phyloP scores from a whole-genome alignment of 768 basidiomycete genomes.

The Boletus sp. region DNA sequence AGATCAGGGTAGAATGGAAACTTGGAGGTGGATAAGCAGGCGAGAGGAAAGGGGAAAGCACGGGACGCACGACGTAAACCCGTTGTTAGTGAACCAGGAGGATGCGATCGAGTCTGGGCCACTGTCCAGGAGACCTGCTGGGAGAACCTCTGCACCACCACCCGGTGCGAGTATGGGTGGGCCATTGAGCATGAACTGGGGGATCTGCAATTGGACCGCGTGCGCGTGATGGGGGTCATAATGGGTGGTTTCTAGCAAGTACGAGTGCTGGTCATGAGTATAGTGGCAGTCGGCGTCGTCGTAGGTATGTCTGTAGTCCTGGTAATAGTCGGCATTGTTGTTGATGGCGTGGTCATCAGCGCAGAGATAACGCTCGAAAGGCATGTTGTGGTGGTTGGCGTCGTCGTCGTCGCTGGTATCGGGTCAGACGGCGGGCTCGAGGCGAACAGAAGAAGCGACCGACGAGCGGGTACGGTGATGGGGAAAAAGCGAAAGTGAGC shows the following conservation, averaged over 20 bases:
- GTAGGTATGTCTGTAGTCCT: conserved; percentile 10
- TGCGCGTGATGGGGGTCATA: conserved; percentile 14
- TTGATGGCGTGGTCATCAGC: conserved; percentile 15
- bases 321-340: conserved; percentile 5
- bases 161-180: conserved; percentile 63
- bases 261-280: background rate
- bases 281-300: conserved; percentile 15
- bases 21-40: conserved; percentile 19
- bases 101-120: conserved; percentile 29
- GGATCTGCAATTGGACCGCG: conserved; percentile 55
- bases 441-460: background rate
- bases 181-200: conserved; percentile 57
- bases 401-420: background rate
- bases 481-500: background rate
- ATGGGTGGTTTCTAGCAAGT: background rate
- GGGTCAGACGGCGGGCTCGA: background rate
- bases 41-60: background rate
- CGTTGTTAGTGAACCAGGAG: conserved; percentile 51
- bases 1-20: conserved; percentile 20
- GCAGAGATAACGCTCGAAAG: conserved; percentile 41
- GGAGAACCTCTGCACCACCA: conserved; percentile 73
- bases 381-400: conserved; percentile 29
- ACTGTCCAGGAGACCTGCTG: conserved; percentile 37
- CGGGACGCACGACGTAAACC: conserved; percentile 33
- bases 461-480: background rate